phyloP scores from a whole-genome alignment of 83 land plant genomes.

The Diphasiastrum complanatum region DNA sequence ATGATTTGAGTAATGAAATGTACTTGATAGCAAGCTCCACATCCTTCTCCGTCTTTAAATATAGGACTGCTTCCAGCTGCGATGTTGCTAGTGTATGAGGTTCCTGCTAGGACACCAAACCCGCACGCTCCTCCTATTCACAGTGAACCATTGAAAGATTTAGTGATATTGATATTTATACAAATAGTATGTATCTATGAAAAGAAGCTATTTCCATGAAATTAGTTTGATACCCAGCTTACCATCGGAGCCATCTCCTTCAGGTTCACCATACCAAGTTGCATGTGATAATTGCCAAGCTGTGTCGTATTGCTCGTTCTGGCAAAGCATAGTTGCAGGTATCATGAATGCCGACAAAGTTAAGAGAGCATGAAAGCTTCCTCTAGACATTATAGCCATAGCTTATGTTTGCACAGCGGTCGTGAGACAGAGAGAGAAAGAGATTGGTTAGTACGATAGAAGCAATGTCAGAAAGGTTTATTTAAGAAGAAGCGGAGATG shows the following conservation, averaged over 20 bases:
- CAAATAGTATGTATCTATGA: background rate
- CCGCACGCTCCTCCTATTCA: constrained; percentile 29
- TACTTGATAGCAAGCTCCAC: constrained; percentile 25
- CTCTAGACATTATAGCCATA: too few relatives aligned
- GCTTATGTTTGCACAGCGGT: too few relatives aligned
- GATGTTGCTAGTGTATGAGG: constrained; percentile 17
- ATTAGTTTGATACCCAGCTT: background rate
- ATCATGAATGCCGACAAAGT: too few relatives aligned
- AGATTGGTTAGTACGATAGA: too few relatives aligned
- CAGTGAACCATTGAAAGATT: background rate
- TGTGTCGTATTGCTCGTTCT: constrained; percentile 23
- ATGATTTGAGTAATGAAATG: too few relatives aligned
- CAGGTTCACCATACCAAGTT: constrained; percentile 28
- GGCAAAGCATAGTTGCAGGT: too few relatives aligned
- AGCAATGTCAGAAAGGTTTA: too few relatives aligned
- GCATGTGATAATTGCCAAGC: constrained; percentile 21
- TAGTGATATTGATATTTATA: background rate
- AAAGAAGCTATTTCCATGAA: background rate
- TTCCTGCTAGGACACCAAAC: constrained; percentile 19
- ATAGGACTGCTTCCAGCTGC: constrained; percentile 25
- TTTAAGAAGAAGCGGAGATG: too few relatives aligned
- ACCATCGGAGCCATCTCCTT: constrained; percentile 26
- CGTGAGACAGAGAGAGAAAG: too few relatives aligned
- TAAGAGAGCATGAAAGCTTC: too few relatives aligned
- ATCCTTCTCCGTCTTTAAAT: constrained; percentile 24